These are phyloP conservation scores for Daldinia eschscholtzii DNA, from an alignment of 2,329 filamentous ascomycete genomes.

Conservation along the genomic window DNA sequence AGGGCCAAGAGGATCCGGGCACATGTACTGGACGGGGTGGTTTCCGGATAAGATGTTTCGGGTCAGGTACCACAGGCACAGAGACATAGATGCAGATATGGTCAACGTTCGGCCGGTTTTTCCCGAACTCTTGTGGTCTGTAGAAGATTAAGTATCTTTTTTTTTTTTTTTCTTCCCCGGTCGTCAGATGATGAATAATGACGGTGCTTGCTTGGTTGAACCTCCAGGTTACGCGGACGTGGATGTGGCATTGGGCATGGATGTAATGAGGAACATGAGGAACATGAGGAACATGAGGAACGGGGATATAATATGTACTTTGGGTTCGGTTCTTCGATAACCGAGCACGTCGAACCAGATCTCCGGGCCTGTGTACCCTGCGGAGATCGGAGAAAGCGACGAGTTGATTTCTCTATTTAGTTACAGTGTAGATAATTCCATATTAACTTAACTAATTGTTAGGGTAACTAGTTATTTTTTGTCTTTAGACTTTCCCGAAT, in stretches of 20 bases:
- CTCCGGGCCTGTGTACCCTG: conserved; percentile 45
- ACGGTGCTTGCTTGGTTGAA: neutral
- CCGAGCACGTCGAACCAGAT: conserved; percentile 52
- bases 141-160: neutral
- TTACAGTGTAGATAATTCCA: too few relatives aligned
- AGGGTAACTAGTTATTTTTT: too few relatives aligned
- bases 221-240: too few relatives aligned
- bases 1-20: conserved; percentile 3
- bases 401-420: too few relatives aligned
- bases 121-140: conserved; percentile 14
- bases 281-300: conserved; percentile 1
- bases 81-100: neutral
- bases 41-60: neutral
- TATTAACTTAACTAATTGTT: too few relatives aligned
- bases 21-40: conserved; percentile 1
- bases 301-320: conserved; percentile 11
- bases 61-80: conserved; percentile 3
- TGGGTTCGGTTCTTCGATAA: conserved; percentile 46
- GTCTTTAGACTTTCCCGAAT: too few relatives aligned
- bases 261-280: neutral
- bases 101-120: conserved; percentile 19
- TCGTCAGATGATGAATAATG: neutral
- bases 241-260: neutral
- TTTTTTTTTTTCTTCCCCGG: neutral
- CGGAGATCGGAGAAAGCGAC: conserved; percentile 37